Conservation (phyloP, 257 asterid genomes). For the Scutellaria galericulata region DNA sequence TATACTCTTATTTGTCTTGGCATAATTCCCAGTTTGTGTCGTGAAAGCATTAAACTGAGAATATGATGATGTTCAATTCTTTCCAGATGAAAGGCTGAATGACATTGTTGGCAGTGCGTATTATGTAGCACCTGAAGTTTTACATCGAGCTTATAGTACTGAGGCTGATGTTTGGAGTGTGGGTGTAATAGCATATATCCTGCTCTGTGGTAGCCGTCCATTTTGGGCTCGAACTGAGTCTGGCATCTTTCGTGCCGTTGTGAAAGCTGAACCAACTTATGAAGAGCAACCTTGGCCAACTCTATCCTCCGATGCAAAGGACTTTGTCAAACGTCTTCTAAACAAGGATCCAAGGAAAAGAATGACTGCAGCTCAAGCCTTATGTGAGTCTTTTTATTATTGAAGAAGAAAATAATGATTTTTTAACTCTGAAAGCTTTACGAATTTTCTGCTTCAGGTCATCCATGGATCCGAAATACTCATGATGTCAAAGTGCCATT, state of each 20-base stretch:
- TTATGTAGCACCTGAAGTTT: constrained; percentile 90
- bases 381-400: constrained; percentile 53
- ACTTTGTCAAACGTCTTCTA: constrained; percentile 72
- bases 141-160: constrained; percentile 78
- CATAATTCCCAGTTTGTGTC: not conserved
- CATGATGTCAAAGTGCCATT: constrained; percentile 58
- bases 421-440: constrained; percentile 9
- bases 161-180: constrained; percentile 95
- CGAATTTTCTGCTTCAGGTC: constrained; percentile 58
- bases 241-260: constrained; percentile 79
- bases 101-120: constrained; percentile 94
- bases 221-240: constrained; percentile 96
- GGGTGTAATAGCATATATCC: constrained; percentile 83
- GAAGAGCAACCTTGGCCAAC: constrained; percentile 89
- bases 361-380: constrained; percentile 92
- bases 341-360: constrained; percentile 87
- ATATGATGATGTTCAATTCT: constrained; percentile 9
- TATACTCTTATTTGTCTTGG: constrained; percentile 30
- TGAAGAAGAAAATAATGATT: not conserved
- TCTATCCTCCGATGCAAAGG: constrained; percentile 75
- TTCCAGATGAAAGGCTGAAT: constrained; percentile 81
- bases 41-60: constrained; percentile 11
- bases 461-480: constrained; percentile 78
- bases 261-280: constrained; percentile 81
- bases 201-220: constrained; percentile 85